Evolutionary conservation across 805 yeast genomes (phyloP).

Genomic region (Jamesozyma rosinii): DNA sequence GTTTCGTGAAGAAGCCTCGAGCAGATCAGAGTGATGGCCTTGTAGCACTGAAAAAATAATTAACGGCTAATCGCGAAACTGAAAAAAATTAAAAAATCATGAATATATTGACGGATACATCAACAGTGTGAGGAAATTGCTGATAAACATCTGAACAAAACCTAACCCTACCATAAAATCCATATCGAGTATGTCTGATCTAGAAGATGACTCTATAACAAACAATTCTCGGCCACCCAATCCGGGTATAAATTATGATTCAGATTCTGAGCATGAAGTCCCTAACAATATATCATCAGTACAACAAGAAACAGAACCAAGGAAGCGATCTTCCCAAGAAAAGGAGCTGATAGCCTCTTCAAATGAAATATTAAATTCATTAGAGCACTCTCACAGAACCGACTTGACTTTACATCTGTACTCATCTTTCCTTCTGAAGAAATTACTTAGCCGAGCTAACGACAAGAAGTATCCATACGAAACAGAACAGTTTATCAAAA

Average conservation of each 20-base stretch:
- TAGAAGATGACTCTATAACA: not conserved
- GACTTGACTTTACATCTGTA: constrained; percentile 63
- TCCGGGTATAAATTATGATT: not conserved
- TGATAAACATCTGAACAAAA: not conserved
- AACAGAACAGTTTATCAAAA: constrained; percentile 30
- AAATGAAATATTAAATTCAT: constrained; percentile 27
- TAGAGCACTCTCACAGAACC: constrained; percentile 42
- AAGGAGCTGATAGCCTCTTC: constrained; percentile 14
- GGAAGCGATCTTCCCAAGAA: constrained; percentile 3
- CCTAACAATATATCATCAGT: not conserved
- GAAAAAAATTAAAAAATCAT: too few species aligned
- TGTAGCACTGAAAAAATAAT: too few species aligned
- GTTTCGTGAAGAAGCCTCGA: too few species aligned
- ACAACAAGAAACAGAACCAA: not conserved
- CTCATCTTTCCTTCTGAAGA: constrained; percentile 38
- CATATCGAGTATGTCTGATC: constrained; percentile 1
- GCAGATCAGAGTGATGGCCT: too few species aligned
- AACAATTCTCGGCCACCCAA: not conserved
- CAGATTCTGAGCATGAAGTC: not conserved
- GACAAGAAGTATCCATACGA: constrained; percentile 25
- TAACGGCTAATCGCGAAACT: too few species aligned
- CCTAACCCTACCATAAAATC: not conserved
- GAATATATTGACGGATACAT: too few species aligned
- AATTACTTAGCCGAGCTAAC: constrained; percentile 21
- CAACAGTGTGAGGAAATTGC: too few species aligned